Evolutionary conservation across 2,329 filamentous ascomycete species (phyloP).

Genomic region (Diplodia scrobiculata): DNA sequence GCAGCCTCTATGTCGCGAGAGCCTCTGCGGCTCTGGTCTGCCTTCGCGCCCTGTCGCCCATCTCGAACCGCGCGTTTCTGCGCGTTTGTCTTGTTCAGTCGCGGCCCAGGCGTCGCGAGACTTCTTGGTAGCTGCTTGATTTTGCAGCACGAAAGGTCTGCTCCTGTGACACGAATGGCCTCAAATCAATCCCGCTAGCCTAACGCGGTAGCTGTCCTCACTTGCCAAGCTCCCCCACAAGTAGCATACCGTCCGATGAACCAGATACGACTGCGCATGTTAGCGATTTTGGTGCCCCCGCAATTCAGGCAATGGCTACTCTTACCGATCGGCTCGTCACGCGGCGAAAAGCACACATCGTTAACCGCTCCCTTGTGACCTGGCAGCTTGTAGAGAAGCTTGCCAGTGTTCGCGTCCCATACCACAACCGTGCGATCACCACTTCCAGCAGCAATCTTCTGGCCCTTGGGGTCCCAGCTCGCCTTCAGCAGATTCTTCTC

Average conservation of each 20-base stretch:
- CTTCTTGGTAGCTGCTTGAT: constrained; percentile 10
- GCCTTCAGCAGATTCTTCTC: constrained; percentile 91
- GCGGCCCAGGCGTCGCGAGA: neutral
- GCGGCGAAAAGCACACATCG: constrained; percentile 85
- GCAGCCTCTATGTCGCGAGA: neutral
- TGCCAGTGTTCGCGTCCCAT: constrained; percentile 87
- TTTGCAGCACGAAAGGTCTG: constrained; percentile 23
- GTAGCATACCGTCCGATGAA: constrained; percentile 82
- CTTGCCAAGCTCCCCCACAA: constrained; percentile 78
- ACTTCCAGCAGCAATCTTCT: constrained; percentile 83
- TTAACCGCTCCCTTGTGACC: constrained; percentile 96
- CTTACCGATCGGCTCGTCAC: constrained; percentile 84
- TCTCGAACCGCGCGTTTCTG: constrained; percentile 3
- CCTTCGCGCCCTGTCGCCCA: neutral
- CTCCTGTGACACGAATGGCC: constrained; percentile 10
- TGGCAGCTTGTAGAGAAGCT: constrained; percentile 89
- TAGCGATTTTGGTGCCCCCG: neutral
- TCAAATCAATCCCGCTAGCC: constrained; percentile 18
- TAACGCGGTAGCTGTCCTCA: constrained; percentile 35
- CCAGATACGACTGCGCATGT: constrained; percentile 72
- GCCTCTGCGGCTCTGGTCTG: neutral
- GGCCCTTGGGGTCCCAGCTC: constrained; percentile 85
- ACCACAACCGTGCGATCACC: constrained; percentile 89
- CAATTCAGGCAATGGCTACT: neutral
- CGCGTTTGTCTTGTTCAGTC: constrained; percentile 12